Percentiles rank a stretch among this genome's conserved stretches.
These are phyloP conservation scores for Kokia cookei DNA, from an alignment of 441 rosid species.

Conservation along the genomic window DNA sequence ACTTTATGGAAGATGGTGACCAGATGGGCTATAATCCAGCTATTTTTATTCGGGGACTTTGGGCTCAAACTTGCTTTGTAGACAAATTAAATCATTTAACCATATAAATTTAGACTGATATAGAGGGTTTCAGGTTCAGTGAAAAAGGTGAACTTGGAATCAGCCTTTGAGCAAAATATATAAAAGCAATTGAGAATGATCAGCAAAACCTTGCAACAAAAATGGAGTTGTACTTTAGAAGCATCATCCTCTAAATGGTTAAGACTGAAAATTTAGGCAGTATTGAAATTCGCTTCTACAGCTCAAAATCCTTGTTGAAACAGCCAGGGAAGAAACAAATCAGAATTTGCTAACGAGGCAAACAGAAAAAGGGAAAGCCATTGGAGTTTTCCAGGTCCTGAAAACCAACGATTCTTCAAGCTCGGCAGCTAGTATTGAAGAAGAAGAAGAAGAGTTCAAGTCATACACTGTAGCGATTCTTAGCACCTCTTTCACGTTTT, in stretches of 20 bases:
- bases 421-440: not conserved
- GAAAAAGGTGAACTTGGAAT: not conserved
- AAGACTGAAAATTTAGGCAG: not conserved
- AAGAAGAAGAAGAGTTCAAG: not conserved
- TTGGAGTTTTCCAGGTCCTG: not conserved
- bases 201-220: not conserved
- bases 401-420: not conserved
- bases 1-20: not conserved
- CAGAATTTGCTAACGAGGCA: not conserved
- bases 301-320: not conserved
- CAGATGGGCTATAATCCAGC: not conserved
- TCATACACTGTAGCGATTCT: slow-evolving; percentile 37
- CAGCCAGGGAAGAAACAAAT: not conserved
- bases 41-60: not conserved
- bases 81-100: not conserved
- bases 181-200: not conserved
- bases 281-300: not conserved
- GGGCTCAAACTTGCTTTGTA: not conserved
- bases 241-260: not conserved
- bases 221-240: not conserved
- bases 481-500: slow-evolving; percentile 31
- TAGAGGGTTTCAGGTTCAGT: not conserved
- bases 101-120: not conserved
- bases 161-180: not conserved
- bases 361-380: not conserved